A percentile compares a stretch with the other conserved stretches of the same genome.
phyloP scores from a whole-genome alignment of 2,329 filamentous ascomycete genomes.

The Stylonectria norvegica region DNA sequence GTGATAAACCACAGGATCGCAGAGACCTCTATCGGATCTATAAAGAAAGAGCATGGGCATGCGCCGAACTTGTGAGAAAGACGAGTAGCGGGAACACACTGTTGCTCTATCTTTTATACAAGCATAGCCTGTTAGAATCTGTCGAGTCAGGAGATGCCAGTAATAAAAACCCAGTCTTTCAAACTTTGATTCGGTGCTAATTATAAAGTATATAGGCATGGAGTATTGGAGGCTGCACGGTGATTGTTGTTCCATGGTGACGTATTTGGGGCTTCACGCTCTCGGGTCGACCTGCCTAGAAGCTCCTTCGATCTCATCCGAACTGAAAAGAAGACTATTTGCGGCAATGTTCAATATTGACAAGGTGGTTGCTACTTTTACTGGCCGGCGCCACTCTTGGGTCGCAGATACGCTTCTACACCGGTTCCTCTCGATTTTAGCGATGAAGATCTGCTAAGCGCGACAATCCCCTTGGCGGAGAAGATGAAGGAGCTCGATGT shows the following conservation, averaged over 20 bases:
- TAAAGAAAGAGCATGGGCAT: not conserved
- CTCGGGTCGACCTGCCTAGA: not conserved
- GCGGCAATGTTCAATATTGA: slow-evolving; percentile 33
- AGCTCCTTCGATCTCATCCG: slow-evolving; percentile 10
- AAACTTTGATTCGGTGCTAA: no score
- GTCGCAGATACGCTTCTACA: slow-evolving; percentile 35
- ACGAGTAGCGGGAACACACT: slow-evolving; percentile 9
- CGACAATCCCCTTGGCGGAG: slow-evolving; percentile 9
- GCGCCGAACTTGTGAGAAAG: slow-evolving; percentile 2
- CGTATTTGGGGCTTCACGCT: slow-evolving; percentile 8
- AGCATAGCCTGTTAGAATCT: slow-evolving; percentile 4
- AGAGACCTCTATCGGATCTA: not conserved
- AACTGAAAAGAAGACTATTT: slow-evolving; percentile 26
- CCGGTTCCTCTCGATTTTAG: slow-evolving; percentile 38
- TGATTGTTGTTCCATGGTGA: slow-evolving; percentile 8
- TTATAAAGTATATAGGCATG: slow-evolving; percentile 3
- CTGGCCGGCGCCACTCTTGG: slow-evolving; percentile 39
- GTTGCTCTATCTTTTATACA: slow-evolving; percentile 8
- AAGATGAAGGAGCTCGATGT: slow-evolving; percentile 26
- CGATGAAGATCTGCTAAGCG: slow-evolving; percentile 35
- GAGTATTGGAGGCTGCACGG: slow-evolving; percentile 8
- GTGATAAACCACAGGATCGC: slow-evolving; percentile 1
- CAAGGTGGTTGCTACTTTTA: slow-evolving; percentile 39
- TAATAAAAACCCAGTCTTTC: no score
- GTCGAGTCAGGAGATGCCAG: slow-evolving; percentile 10